A percentile compares a stretch with the other conserved stretches of the same genome.
phyloP scores from a whole-genome alignment of 164 flowering plant genomes.

The Chimonanthus praecox region DNA sequence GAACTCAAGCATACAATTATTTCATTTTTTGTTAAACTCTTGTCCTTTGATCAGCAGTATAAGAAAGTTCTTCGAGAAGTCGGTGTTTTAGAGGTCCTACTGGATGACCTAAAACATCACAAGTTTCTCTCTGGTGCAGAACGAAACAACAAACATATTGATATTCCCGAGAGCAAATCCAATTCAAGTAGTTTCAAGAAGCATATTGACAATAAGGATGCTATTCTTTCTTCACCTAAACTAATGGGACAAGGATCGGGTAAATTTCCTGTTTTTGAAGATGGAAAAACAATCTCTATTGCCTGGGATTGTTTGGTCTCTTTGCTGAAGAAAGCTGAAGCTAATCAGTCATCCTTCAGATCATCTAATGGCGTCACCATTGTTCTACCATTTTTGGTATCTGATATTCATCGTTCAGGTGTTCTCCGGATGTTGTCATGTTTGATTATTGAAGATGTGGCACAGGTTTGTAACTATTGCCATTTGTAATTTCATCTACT shows the following conservation, averaged over 20 bases:
- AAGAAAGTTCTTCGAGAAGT: conserved; percentile 95
- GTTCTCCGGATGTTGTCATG: conserved; percentile 80
- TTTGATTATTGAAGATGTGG: conserved; percentile 79
- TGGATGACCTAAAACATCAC: conserved; percentile 91
- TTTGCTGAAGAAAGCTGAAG: conserved; percentile 82
- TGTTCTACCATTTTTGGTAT: conserved; percentile 79
- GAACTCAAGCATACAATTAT: conserved; percentile 81
- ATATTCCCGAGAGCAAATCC: conserved; percentile 46
- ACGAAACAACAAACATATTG: conserved; percentile 30
- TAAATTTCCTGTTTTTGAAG: conserved; percentile 76
- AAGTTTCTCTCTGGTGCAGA: conserved; percentile 68
- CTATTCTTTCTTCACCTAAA: conserved; percentile 84
- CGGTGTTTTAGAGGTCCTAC: conserved; percentile 86
- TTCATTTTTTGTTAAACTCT: conserved; percentile 89
- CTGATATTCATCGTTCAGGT: conserved; percentile 78
- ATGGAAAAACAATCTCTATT: conserved; percentile 59
- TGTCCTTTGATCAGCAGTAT: conserved; percentile 97
- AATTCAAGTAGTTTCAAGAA: conserved; percentile 78
- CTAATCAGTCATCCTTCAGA: conserved; percentile 80
- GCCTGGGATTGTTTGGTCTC: conserved; percentile 96
- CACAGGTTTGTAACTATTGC: conserved; percentile 49
- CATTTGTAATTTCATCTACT: neutral
- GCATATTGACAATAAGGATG: conserved; percentile 71
- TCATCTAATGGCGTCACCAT: conserved; percentile 67
- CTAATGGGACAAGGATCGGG: conserved; percentile 73